Conservation (phyloP, 2,329 filamentous ascomycete species). For the Cordyceps cicadae region DNA sequence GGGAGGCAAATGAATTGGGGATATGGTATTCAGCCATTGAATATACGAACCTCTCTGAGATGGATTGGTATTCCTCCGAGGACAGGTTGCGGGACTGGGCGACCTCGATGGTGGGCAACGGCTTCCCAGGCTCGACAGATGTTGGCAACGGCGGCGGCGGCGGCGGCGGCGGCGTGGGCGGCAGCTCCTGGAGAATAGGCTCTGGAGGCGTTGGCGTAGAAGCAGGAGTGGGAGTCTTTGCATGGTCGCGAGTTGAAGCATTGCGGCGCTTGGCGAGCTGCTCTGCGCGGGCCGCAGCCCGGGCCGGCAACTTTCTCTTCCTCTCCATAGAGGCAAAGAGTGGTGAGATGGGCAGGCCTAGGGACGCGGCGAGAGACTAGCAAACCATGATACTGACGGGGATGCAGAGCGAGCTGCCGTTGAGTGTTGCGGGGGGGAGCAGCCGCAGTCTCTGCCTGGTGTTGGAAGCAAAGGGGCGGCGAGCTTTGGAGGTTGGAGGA, state of each 20-base stretch:
- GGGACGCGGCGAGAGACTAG: conserved; percentile 6
- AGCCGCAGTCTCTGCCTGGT: neutral
- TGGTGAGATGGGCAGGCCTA: conserved; percentile 5
- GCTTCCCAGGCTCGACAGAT: conserved; percentile 55
- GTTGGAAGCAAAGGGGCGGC: neutral
- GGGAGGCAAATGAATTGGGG: neutral
- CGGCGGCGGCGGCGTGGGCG: conserved; percentile 21
- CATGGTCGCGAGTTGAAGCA: conserved; percentile 45
- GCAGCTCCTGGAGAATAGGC: conserved; percentile 25
- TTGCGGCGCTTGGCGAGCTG: conserved; percentile 52
- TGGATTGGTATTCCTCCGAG: conserved; percentile 59
- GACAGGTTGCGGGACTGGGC: conserved; percentile 58
- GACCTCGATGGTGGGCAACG: conserved; percentile 61
- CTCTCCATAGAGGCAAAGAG: conserved; percentile 43
- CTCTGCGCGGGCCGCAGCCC: conserved; percentile 53
- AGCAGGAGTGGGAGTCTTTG: conserved; percentile 37
- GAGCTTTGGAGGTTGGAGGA: neutral
- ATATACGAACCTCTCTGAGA: conserved; percentile 57
- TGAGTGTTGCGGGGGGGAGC: neutral
- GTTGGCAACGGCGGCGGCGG: conserved; percentile 45
- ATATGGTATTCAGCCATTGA: neutral
- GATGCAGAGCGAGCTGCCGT: conserved; percentile 9
- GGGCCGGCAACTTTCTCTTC: conserved; percentile 57
- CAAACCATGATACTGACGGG: conserved; percentile 9
- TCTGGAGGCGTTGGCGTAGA: conserved; percentile 32